Base-by-base conservation (phyloP, 2,329 filamentous ascomycete genomes). In the Aspergillus latus region DNA sequence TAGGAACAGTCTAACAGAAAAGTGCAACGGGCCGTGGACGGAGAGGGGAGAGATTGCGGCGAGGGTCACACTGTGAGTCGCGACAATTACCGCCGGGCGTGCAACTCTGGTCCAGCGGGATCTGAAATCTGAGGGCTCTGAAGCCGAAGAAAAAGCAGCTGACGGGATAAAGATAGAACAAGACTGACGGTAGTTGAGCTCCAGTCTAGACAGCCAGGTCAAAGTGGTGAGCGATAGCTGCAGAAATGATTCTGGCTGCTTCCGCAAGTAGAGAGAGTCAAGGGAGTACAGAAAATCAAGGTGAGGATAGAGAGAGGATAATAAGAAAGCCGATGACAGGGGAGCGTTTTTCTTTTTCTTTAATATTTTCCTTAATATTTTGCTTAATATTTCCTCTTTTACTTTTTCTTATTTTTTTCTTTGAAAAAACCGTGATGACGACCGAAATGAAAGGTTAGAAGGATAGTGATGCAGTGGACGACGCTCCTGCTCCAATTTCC, bases 311-410 rank as follows among this genome's bases (percentile, higher is more conserved):
- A 47, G 30, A 39, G 34, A 13, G 28, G 29, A 32, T 10, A 32
- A 26, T 37, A 29, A 45, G 26, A 29, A 11, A 28, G 34, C 21
- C 16, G 43, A 47, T 42, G 37, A 30, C 28, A 50, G 26, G n/a
- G 26, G 13, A 11, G 30, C 56, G 44, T 28, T 10, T 51, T 54
- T 44, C 13, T 47, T 46, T 43, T n/a, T n/a, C n/a, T n/a, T n/a
- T n/a, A n/a, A n/a, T n/a, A n/a, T n/a, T n/a, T 54, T 57, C 3
- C 47, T 49, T 39, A 36, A 34, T 36, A 9, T 43, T 34, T 36
- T 30, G 28, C 7, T n/a, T 42, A 39, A 15, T 40, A 37, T 37
- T 37, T 39, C 15, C 28, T 52, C 26, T 51, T 52, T 44, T n/a
- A 6, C 34, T 45, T n/a, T 43, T n/a, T 21, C n/a, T 45, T 46